Percentiles rank a stretch among this genome's conserved stretches.
Conservation (phyloP, 1,284 basidiomycete species). For the Macrocystidia cucumis region DNA sequence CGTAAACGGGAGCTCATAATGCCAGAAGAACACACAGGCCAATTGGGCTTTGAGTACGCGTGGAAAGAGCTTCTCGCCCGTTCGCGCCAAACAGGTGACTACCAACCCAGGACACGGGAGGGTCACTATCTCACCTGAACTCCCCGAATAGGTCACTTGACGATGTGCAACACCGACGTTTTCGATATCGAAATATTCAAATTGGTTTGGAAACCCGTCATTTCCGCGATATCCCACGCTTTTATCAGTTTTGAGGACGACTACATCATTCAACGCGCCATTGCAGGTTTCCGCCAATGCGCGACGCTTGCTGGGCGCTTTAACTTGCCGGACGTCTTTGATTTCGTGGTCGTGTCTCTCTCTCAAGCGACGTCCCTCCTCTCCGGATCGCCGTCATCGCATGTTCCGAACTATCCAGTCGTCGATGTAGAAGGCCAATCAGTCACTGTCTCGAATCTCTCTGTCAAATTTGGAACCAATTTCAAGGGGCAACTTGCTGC, state of each 20-base stretch:
- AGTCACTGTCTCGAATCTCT: constrained; percentile 87
- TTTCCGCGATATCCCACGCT: constrained; percentile 86
- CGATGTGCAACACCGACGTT: constrained; percentile 69
- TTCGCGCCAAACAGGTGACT: constrained; percentile 71
- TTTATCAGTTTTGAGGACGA: constrained; percentile 97
- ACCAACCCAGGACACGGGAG: constrained; percentile 2
- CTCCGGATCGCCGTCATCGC: constrained; percentile 64
- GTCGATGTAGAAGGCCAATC: constrained; percentile 91
- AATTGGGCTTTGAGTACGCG: constrained; percentile 96
- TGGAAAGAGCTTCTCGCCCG: constrained; percentile 94
- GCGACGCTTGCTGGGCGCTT: constrained; percentile 90
- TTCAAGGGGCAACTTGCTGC: constrained; percentile 96
- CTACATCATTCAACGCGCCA: constrained; percentile 90
- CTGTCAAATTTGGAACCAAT: constrained; percentile 91
- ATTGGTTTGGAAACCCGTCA: constrained; percentile 84
- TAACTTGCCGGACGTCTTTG: constrained; percentile 90
- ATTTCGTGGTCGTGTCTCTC: constrained; percentile 90
- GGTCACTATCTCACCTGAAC: too few species aligned
- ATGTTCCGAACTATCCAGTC: constrained; percentile 79
- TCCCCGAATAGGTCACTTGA: constrained; percentile 52
- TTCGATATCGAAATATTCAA: constrained; percentile 96
- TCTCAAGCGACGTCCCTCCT: constrained; percentile 83
- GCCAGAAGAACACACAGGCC: constrained; percentile 97
- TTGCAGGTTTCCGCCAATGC: constrained; percentile 94
- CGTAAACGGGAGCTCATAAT: constrained; percentile 93